phyloP scores from a whole-genome alignment of 306 rosid genomes.

The Glycine soja region DNA sequence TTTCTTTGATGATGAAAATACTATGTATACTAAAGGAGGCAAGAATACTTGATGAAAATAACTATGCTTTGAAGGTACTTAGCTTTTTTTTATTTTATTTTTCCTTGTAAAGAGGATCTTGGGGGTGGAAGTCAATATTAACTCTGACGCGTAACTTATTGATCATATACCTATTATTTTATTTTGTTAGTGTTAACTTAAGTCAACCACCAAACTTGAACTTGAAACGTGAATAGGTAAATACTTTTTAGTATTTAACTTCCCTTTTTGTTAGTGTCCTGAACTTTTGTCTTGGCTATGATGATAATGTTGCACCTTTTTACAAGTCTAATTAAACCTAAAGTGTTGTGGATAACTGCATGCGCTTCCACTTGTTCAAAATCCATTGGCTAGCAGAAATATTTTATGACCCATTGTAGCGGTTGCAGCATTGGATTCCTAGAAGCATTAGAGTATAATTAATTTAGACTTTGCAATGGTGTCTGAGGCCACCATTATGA shows the following conservation, averaged over 20 bases:
- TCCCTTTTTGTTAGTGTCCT: constrained; percentile 35
- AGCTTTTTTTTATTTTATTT: background rate
- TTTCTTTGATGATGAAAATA: constrained; percentile 20
- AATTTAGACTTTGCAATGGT: constrained; percentile 21
- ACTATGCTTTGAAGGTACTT: constrained; percentile 18
- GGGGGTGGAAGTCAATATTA: background rate
- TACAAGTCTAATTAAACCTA: constrained; percentile 22
- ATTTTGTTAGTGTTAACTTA: background rate
- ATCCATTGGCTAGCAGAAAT: constrained; percentile 40
- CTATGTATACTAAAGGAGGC: background rate
- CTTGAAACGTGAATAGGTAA: constrained; percentile 25
- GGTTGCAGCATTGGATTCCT: constrained; percentile 61
- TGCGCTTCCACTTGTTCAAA: constrained; percentile 45
- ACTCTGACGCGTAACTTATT: constrained; percentile 4
- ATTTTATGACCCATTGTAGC: constrained; percentile 14
- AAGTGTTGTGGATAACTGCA: constrained; percentile 35
- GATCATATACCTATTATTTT: background rate
- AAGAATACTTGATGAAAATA: background rate
- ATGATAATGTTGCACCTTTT: constrained; percentile 47
- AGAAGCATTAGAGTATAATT: constrained; percentile 46
- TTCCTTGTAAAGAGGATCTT: constrained; percentile 7
- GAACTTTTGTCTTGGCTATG: constrained; percentile 50
- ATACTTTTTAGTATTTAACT: background rate
- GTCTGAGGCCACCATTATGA: constrained; percentile 43
- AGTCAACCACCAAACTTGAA: constrained; percentile 42